phyloP scores from a whole-genome alignment of 169 alveolate genomes.

The Plasmodium inui region DNA sequence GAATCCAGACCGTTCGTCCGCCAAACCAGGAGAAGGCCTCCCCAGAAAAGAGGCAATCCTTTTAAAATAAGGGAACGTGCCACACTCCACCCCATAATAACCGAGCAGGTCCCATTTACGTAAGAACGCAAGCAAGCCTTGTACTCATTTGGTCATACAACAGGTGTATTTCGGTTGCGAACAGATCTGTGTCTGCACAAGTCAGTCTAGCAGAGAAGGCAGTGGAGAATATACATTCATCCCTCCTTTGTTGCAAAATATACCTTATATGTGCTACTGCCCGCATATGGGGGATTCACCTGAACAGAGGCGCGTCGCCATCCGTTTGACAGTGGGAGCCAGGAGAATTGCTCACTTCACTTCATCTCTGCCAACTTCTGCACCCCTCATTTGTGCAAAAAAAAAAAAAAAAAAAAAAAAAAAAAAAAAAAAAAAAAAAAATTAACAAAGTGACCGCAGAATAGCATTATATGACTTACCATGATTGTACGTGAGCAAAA shows the following conservation, averaged over 20 bases:
- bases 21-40: not conserved
- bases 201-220: not conserved
- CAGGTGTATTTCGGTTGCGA: not conserved
- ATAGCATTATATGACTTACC: not conserved
- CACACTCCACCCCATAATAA: not conserved
- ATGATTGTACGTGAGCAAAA: not conserved
- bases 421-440: not conserved
- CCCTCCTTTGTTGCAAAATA: not conserved
- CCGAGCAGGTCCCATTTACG: not conserved
- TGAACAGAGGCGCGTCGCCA: not conserved
- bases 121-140: not conserved
- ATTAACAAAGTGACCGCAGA: not conserved
- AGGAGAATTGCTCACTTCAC: not conserved
- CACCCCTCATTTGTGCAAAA: not conserved
- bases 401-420: no score
- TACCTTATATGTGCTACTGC: not conserved
- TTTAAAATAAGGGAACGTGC: not conserved
- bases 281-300: not conserved
- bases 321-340: not conserved
- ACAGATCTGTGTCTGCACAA: not conserved
- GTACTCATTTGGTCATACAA: not conserved
- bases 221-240: not conserved
- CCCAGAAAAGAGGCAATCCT: not conserved
- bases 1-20: not conserved
- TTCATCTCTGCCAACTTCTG: not conserved